Conservation (phyloP, 495 filamentous ascomycete genomes). For the Penicillium flavigenum region DNA sequence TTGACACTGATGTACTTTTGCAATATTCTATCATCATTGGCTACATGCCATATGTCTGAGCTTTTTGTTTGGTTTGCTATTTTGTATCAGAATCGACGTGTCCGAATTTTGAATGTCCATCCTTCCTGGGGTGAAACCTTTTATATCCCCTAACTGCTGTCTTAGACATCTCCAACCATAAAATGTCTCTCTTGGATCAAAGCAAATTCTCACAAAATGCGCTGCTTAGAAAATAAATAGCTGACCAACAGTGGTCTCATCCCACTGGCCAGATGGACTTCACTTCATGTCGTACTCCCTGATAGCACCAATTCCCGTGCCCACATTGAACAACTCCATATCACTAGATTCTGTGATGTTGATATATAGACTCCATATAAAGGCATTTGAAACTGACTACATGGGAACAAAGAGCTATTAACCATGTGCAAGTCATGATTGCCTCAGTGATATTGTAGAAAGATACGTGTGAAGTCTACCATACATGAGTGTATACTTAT, state of each 20-base stretch:
- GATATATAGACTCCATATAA: background rate
- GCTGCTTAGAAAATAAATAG: background rate
- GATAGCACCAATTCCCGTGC: background rate
- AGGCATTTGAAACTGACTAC: background rate
- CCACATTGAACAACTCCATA: background rate
- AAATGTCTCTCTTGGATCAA: background rate
- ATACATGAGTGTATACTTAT: background rate
- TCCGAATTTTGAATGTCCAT: background rate
- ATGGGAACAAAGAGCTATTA: background rate
- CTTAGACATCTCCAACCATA: constrained; percentile 25
- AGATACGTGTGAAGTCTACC: background rate
- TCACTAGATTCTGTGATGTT: background rate
- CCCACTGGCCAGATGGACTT: background rate
- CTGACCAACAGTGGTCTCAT: background rate
- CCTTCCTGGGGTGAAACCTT: constrained; percentile 20
- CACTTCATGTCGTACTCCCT: background rate
- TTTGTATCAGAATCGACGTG: constrained; percentile 3
- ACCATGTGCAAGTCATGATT: background rate
- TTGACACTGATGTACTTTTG: background rate
- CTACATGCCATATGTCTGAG: background rate
- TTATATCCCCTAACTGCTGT: constrained; percentile 18
- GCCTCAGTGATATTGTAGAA: background rate
- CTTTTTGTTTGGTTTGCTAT: background rate
- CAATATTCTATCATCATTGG: constrained; percentile 6
- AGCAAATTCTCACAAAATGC: background rate